These are phyloP conservation scores for Gliomastix tumulicola DNA, from an alignment of 2,329 filamentous ascomycete genomes.

Conservation along the genomic window DNA sequence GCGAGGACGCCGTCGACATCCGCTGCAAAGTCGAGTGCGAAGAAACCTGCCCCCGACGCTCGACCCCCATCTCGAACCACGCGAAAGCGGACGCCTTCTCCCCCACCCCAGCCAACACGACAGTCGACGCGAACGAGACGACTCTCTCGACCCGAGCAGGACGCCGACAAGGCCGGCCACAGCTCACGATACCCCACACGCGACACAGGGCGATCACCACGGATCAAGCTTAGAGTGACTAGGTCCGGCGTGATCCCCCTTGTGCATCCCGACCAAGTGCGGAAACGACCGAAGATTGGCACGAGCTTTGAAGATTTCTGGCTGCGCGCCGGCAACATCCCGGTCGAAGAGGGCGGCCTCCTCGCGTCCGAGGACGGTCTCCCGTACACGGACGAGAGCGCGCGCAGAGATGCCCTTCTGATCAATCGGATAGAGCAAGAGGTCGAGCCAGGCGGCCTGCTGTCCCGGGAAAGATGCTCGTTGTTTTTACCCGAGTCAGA, in stretches of 20 bases:
- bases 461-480: constrained; percentile 65
- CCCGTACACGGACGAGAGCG: constrained; percentile 53
- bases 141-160: constrained; percentile 29
- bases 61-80: constrained; percentile 21
- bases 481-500: constrained; percentile 65
- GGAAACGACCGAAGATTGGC: constrained; percentile 44
- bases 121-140: constrained; percentile 35
- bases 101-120: constrained; percentile 27
- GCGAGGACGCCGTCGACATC: no score
- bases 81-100: constrained; percentile 33
- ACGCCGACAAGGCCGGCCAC: constrained; percentile 8
- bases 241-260: constrained; percentile 39
- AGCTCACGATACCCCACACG: constrained; percentile 4
- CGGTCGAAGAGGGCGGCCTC: constrained; percentile 53
- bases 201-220: constrained; percentile 24
- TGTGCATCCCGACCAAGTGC: constrained; percentile 52
- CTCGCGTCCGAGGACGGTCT: constrained; percentile 47
- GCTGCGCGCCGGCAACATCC: constrained; percentile 37
- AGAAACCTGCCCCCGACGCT: constrained; percentile 16
- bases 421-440: constrained; percentile 67
- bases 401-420: constrained; percentile 60
- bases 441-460: constrained; percentile 64
- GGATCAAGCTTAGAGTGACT: constrained; percentile 41
- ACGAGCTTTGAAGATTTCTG: constrained; percentile 53
- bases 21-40: constrained; percentile 15